phyloP scores from a whole-genome alignment of 106 monocot species.

The Dactylorhiza incarnata region DNA sequence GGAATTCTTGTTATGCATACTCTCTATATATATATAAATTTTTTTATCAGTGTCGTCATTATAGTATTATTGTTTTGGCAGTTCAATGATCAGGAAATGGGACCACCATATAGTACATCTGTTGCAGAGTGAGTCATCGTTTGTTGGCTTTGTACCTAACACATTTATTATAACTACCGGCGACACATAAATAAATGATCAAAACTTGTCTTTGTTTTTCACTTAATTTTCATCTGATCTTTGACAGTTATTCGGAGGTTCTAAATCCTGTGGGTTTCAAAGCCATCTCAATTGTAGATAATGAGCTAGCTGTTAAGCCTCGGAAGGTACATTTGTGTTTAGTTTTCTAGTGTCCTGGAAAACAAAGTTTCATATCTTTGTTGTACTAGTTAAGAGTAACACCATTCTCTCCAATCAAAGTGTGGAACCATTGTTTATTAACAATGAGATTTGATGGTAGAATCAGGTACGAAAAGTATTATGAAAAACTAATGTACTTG shows the following conservation, averaged over 20 bases:
- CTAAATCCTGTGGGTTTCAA: conserved; percentile 40
- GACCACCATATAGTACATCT: conserved; percentile 40
- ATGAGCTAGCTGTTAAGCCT: conserved; percentile 50
- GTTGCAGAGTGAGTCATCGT: conserved; percentile 26
- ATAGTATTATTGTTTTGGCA: conserved; percentile 14
- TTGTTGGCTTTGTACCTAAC: neutral
- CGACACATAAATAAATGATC: neutral
- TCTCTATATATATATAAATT: too few species aligned
- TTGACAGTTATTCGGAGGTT: conserved; percentile 48
- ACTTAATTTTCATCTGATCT: neutral
- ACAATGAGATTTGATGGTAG: too few species aligned
- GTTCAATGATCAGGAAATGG: conserved; percentile 30
- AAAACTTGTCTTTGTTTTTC: neutral
- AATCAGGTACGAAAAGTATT: too few species aligned
- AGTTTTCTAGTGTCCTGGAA: neutral
- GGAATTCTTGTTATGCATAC: too few species aligned
- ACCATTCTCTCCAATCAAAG: too few species aligned
- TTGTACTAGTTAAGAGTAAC: neutral
- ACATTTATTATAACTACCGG: neutral
- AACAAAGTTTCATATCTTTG: neutral
- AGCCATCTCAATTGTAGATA: conserved; percentile 37
- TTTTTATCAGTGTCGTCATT: neutral
- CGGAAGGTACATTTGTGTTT: conserved; percentile 36
- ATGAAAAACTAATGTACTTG: too few species aligned
- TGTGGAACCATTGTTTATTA: too few species aligned